These are phyloP conservation scores for Leishmania aethiopica DNA, from an alignment of 208 protist genomes.

Conservation along the genomic window DNA sequence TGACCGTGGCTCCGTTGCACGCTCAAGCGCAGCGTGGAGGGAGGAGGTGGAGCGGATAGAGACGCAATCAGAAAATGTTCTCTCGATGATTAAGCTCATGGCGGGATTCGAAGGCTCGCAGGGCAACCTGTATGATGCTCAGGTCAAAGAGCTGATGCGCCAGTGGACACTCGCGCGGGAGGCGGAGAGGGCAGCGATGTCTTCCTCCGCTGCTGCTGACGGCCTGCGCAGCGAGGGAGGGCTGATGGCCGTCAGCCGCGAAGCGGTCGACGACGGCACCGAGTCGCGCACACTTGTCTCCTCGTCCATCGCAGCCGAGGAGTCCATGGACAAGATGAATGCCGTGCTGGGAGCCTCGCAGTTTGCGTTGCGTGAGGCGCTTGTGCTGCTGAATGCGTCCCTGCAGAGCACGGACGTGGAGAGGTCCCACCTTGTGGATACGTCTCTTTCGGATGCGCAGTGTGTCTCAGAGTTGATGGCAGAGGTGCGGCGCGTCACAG, in stretches of 20 bases:
- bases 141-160: constrained; percentile 23
- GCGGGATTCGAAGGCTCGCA: constrained; percentile 17
- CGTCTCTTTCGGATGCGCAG: constrained; percentile 63
- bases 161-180: constrained; percentile 19
- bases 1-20: background rate
- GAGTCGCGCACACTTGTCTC: constrained; percentile 20
- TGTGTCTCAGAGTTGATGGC: constrained; percentile 55
- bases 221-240: background rate
- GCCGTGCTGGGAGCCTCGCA: constrained; percentile 17
- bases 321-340: background rate
- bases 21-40: background rate
- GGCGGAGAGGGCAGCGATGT: background rate
- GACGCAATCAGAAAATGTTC: constrained; percentile 14
- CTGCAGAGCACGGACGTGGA: constrained; percentile 57
- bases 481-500: constrained; percentile 40
- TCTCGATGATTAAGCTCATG: constrained; percentile 1
- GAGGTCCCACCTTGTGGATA: constrained; percentile 56
- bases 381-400: constrained; percentile 22
- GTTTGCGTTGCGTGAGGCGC: constrained; percentile 31
- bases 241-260: background rate
- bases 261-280: background rate
- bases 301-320: constrained; percentile 9
- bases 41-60: constrained; percentile 15
- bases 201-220: background rate
- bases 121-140: constrained; percentile 20